Evolutionary conservation across 345 rosid genomes (phyloP).

Genomic region (Triadica sebifera): DNA sequence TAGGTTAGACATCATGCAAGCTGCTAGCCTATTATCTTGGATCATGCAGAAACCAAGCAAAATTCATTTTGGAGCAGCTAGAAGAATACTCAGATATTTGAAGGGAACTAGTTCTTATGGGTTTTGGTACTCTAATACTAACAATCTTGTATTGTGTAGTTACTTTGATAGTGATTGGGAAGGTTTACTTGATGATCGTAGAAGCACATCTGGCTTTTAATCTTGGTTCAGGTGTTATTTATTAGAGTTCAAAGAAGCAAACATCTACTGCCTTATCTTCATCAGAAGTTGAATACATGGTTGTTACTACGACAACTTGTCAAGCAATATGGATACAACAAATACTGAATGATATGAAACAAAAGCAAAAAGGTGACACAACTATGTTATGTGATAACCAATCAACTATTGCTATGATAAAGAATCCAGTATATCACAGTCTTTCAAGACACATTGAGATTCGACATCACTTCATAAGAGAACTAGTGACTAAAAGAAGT

Average conservation of each 20-base stretch:
- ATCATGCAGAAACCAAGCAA: too few species aligned
- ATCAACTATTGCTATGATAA: background rate
- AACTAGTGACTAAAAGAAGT: background rate
- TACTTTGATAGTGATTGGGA: background rate
- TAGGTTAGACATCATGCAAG: too few species aligned
- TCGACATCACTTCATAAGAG: background rate
- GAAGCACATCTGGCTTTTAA: too few species aligned
- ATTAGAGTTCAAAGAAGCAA: constrained; percentile 1
- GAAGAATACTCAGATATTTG: too few species aligned
- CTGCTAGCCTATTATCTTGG: too few species aligned
- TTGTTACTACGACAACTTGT: background rate
- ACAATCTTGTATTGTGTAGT: background rate
- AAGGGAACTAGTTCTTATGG: too few species aligned
- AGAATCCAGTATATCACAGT: background rate
- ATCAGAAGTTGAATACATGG: background rate
- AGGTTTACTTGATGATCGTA: background rate
- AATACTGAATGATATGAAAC: background rate
- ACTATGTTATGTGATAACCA: background rate
- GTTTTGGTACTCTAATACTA: background rate
- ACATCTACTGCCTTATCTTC: background rate
- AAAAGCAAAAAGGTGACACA: background rate
- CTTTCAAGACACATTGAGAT: background rate
- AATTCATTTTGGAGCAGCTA: too few species aligned
- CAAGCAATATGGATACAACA: background rate
- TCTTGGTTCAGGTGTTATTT: background rate